Base-by-base conservation (phyloP, 1,284 basidiomycete species). In the Retiboletus flavoniger region DNA sequence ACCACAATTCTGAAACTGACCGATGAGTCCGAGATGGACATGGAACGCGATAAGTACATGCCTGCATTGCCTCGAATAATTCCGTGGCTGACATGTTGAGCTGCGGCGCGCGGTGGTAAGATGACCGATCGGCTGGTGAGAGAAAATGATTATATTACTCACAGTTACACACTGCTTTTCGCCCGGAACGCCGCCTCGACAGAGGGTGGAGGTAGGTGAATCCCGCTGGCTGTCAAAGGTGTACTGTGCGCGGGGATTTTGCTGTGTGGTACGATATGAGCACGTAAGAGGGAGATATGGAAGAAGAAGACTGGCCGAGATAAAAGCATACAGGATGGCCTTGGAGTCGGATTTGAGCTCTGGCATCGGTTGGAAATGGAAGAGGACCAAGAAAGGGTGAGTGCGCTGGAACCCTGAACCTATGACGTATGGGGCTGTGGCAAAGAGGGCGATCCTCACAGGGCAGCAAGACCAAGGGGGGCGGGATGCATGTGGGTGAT, bases 41-140 rank as follows among this genome's bases (percentile, higher is more conserved):
- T 57, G 28, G 41, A 44, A 53, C 4, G 40, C n/a, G 19, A 47
- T 29, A 43, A 35, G 62, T 45, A 66, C 78, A 50, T 59, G 84
- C 84, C 80, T 91, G 89, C 89, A 93, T 91, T 52, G 85, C 82
- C 69, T 82, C 77, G 71, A 92, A 91, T 53, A 91, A 67, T 48
- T 77, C 74, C 60, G 79, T 87, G 24, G 85, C 83, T 52, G 84
- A 78, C 82, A 90, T 82, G 64, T 80, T 78, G 55, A 89, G 66
- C 88, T 91, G 66, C 58, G 68, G 58, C 49, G 46, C 31, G 63
- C 32, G 55, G 51, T 50, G 35, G 51, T 58, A 50, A 56, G 57
- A 58, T 31, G 57, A 48, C 13, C 14, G 53, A 54, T 55, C 49
- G 47, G 42, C 7, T 21, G 52, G 50, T 28, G 38, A 38, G 24